These are phyloP conservation scores for Ganoderma resinaceum DNA, from an alignment of 1,284 basidiomycete genomes.

Conservation along the genomic window DNA sequence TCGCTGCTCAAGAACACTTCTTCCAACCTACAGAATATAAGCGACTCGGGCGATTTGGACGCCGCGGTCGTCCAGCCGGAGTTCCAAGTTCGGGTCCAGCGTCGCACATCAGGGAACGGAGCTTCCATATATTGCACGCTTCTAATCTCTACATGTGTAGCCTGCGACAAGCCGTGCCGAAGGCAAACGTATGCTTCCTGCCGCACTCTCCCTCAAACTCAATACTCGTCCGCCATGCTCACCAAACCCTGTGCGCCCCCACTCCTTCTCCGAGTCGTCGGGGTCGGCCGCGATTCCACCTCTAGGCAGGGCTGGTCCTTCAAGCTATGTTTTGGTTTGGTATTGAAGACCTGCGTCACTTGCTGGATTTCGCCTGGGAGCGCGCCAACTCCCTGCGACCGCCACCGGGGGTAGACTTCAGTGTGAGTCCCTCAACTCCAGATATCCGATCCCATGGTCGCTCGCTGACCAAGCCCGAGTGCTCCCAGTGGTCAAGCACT, in stretches of 20 bases:
- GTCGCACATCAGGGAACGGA: background rate
- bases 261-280: background rate
- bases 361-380: background rate
- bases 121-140: too few relatives aligned
- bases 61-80: too few relatives aligned
- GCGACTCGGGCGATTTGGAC: too few relatives aligned
- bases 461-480: background rate
- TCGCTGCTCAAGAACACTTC: too few relatives aligned
- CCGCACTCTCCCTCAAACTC: background rate
- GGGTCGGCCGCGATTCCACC: background rate
- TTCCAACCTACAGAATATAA: too few relatives aligned
- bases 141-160: too few relatives aligned
- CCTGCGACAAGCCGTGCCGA: conserved; percentile 2
- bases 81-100: background rate
- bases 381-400: background rate
- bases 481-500: conserved; percentile 1
- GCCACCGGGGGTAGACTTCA: background rate
- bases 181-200: background rate
- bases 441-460: too few relatives aligned
- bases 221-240: background rate
- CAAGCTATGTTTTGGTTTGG: background rate
- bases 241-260: background rate
- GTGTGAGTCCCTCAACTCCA: background rate
- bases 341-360: background rate
- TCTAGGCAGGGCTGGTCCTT: background rate